These are phyloP conservation scores for Boletellus ananiceps DNA, from an alignment of 768 basidiomycete genomes.

Conservation along the genomic window DNA sequence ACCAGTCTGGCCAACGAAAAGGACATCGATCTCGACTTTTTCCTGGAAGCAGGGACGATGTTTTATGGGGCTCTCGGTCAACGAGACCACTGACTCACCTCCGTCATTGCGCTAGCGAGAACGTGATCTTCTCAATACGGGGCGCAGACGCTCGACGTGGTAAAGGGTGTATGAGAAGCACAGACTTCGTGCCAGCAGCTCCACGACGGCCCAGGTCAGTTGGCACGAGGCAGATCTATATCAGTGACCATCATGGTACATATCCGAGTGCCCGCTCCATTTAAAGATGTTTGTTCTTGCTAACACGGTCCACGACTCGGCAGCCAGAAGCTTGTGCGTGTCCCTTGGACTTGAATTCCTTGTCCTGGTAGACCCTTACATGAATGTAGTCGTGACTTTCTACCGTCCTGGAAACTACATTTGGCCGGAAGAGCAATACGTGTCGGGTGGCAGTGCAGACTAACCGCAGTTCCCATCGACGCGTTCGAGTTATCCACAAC, in stretches of 20 bases:
- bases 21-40: conserved; percentile 10
- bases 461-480: background rate
- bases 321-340: background rate
- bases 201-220: background rate
- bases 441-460: conserved; percentile 1
- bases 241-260: conserved; percentile 12
- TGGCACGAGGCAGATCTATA: conserved; percentile 26
- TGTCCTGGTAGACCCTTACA: background rate
- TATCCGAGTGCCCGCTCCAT: background rate
- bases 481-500: background rate
- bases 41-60: conserved; percentile 4
- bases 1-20: conserved; percentile 25
- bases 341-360: background rate
- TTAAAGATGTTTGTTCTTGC: conserved; percentile 7
- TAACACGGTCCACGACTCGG: background rate
- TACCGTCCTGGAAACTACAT: no score
- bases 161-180: conserved; percentile 1
- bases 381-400: no score
- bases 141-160: conserved; percentile 1
- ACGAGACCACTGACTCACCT: conserved; percentile 7
- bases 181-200: background rate
- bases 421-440: background rate
- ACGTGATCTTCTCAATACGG: background rate
- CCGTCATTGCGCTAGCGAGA: conserved; percentile 10
- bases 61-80: conserved; percentile 1